These are phyloP conservation scores for Vigna unguiculata DNA, from an alignment of 306 rosid species.

Conservation along the genomic window DNA sequence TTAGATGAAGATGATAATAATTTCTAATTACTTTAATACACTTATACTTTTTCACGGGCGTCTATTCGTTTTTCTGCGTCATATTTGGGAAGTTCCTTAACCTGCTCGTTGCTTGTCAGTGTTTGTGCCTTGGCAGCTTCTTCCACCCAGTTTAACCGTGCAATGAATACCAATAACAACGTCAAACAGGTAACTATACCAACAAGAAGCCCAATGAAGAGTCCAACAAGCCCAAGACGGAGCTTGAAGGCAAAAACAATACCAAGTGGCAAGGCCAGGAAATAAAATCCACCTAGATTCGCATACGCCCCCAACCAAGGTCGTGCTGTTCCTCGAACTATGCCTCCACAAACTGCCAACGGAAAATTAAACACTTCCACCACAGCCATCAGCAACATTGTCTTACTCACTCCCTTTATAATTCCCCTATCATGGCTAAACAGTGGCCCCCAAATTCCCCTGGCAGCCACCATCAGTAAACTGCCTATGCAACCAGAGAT, in stretches of 20 bases:
- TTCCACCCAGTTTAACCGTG: slow-evolving; percentile 67
- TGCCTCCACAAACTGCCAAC: slow-evolving; percentile 78
- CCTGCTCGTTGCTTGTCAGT: slow-evolving; percentile 40
- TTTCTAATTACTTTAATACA: background rate
- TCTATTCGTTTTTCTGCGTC: slow-evolving; percentile 24
- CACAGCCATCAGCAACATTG: slow-evolving; percentile 74
- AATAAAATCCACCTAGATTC: slow-evolving; percentile 78
- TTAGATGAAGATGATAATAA: background rate
- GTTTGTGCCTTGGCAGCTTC: slow-evolving; percentile 71
- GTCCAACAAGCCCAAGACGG: slow-evolving; percentile 67
- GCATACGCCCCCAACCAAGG: slow-evolving; percentile 86
- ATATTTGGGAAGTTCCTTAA: slow-evolving; percentile 22
- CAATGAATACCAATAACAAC: slow-evolving; percentile 59
- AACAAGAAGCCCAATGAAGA: slow-evolving; percentile 66
- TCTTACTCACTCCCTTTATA: slow-evolving; percentile 71
- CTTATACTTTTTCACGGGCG: slow-evolving; percentile 38
- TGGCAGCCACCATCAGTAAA: slow-evolving; percentile 66
- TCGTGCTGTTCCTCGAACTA: slow-evolving; percentile 77
- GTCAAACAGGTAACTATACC: slow-evolving; percentile 64
- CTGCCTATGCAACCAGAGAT: slow-evolving; percentile 64
- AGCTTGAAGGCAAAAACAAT: slow-evolving; percentile 73
- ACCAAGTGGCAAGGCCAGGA: slow-evolving; percentile 75
- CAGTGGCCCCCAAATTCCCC: slow-evolving; percentile 81
- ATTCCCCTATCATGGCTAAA: slow-evolving; percentile 66
- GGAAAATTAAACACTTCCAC: slow-evolving; percentile 86